Evolutionary conservation across 768 basidiomycete species (phyloP).

Genomic region (Rickenella mellea): DNA sequence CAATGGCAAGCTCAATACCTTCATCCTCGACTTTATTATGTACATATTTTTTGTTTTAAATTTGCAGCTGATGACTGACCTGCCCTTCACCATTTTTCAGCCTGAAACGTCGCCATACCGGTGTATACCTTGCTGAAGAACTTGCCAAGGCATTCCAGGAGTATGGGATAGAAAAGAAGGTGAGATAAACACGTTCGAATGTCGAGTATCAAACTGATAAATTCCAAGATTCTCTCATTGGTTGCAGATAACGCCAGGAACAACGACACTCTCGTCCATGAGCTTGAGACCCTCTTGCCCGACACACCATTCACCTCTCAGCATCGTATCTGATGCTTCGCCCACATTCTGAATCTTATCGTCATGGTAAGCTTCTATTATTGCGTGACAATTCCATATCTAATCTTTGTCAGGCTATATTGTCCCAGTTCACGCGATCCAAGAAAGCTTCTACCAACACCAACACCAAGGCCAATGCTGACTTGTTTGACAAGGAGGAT

Average conservation of each 20-base stretch:
- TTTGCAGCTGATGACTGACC: no score
- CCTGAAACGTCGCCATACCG: no score
- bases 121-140: slow-evolving; percentile 3
- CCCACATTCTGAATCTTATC: slow-evolving; percentile 11
- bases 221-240: not conserved
- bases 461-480: slow-evolving; percentile 4
- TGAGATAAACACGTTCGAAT: no score
- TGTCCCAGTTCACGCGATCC: slow-evolving; percentile 10
- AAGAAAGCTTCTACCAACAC: slow-evolving; percentile 1
- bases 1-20: slow-evolving; percentile 10
- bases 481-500: not conserved
- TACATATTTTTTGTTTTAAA: no score
- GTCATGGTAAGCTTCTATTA: slow-evolving; percentile 14
- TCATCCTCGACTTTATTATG: slow-evolving; percentile 16
- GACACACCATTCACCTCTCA: not conserved
- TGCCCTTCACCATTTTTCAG: no score
- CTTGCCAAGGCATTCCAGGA: slow-evolving; percentile 1
- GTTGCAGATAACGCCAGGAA: not conserved
- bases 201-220: no score
- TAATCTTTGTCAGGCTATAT: slow-evolving; percentile 13
- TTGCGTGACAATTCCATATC: not conserved
- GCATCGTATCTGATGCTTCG: slow-evolving; percentile 10
- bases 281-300: not conserved
- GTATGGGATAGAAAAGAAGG: not conserved
- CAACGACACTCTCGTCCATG: not conserved